phyloP scores from a whole-genome alignment of 805 yeast species.

The Candida namnaoensis region DNA sequence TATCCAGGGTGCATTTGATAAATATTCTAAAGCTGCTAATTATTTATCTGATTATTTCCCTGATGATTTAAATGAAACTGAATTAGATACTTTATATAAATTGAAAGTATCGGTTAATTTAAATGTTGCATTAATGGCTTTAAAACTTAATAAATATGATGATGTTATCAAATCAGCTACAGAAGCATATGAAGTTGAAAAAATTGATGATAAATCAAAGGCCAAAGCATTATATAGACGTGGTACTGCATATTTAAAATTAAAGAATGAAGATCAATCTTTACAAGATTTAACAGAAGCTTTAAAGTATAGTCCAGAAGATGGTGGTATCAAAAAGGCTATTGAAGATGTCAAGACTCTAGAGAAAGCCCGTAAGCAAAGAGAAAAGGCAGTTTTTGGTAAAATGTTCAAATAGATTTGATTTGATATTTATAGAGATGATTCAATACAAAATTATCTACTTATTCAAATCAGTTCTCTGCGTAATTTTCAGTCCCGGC shows the following conservation, averaged over 20 bases:
- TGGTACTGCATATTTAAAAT: conserved; percentile 60
- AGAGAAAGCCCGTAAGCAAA: conserved; percentile 46
- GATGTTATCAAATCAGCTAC: conserved; percentile 52
- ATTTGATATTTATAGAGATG: no score
- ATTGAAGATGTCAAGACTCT: conserved; percentile 46
- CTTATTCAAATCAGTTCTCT: no score
- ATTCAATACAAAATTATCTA: neutral
- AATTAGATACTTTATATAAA: conserved; percentile 37
- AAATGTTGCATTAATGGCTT: conserved; percentile 67
- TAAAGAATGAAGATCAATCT: conserved; percentile 67
- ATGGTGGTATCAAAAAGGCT: conserved; percentile 62
- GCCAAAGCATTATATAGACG: conserved; percentile 86
- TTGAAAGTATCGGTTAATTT: conserved; percentile 58
- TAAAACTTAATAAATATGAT: conserved; percentile 50
- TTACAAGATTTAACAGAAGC: conserved; percentile 61
- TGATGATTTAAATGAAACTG: conserved; percentile 50
- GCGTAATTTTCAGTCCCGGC: conserved; percentile 7
- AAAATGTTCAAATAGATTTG: conserved; percentile 43
- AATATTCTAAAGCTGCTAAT: conserved; percentile 65
- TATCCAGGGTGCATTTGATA: conserved; percentile 44
- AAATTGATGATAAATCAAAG: conserved; percentile 52
- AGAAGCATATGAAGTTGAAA: conserved; percentile 55
- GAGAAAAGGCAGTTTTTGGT: conserved; percentile 67
- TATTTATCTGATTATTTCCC: conserved; percentile 72
- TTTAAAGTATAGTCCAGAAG: conserved; percentile 52